Conservation (phyloP, 176 grass and related monocot genomes). For the Hyparrhenia diplandra region DNA sequence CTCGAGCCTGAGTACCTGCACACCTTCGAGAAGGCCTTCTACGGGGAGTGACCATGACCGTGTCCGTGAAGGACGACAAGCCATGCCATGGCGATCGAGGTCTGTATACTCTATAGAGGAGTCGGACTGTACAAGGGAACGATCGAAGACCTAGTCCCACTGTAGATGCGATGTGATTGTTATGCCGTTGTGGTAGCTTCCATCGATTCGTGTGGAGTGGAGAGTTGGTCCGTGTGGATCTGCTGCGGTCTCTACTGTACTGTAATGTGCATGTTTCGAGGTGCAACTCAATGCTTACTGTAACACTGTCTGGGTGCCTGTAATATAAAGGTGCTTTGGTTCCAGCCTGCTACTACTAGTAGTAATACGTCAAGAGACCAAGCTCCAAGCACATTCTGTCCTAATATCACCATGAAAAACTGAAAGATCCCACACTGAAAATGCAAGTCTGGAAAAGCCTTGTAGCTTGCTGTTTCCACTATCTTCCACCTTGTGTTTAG, state of each 20-base stretch:
- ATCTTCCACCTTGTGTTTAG: background rate
- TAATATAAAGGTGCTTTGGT: background rate
- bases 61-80: no score
- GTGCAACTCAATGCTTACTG: background rate
- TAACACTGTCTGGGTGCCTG: background rate
- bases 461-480: background rate
- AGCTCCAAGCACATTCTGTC: background rate
- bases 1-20: slow-evolving; percentile 63
- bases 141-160: background rate
- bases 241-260: no score
- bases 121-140: background rate
- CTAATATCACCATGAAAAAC: background rate
- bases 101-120: background rate
- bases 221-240: background rate
- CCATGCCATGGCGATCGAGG: no score
- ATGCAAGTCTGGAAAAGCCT: background rate
- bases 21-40: slow-evolving; percentile 67
- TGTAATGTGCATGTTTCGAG: no score
- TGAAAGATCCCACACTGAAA: background rate
- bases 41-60: slow-evolving; percentile 14
- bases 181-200: background rate
- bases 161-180: background rate
- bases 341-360: background rate
- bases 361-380: background rate
- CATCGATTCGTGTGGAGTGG: background rate